A percentile compares a stretch with the other conserved stretches of the same genome.
These are phyloP conservation scores for Castanea sativa DNA, from an alignment of 306 rosid species.

Conservation along the genomic window DNA sequence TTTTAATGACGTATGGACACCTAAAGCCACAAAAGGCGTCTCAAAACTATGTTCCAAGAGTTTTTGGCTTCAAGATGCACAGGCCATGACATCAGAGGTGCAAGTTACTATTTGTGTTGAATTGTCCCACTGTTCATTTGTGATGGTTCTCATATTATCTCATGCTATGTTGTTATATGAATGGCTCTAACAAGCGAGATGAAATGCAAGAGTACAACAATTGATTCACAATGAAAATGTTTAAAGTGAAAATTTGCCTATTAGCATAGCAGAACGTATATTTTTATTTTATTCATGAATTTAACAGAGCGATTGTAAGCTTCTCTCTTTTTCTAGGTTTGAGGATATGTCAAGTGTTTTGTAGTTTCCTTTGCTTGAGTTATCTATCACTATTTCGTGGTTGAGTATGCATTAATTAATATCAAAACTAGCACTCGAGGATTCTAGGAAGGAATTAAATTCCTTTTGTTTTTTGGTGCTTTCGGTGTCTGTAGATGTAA, in stretches of 20 bases:
- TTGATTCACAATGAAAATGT: conserved; percentile 34
- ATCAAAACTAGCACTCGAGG: too few species aligned
- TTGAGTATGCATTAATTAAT: neutral
- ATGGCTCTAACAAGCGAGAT: conserved; percentile 17
- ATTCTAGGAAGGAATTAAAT: too few species aligned
- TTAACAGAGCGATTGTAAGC: conserved; percentile 41
- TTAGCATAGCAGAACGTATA: conserved; percentile 21
- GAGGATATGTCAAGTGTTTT: conserved; percentile 5
- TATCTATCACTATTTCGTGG: neutral
- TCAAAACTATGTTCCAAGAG: conserved; percentile 74
- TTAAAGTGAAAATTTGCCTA: conserved; percentile 27
- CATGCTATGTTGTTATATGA: conserved; percentile 2
- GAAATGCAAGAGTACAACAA: conserved; percentile 25
- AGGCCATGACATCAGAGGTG: conserved; percentile 46
- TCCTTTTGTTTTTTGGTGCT: too few species aligned
- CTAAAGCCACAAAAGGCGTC: conserved; percentile 72
- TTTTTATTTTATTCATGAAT: conserved; percentile 34
- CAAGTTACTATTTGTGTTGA: conserved; percentile 19
- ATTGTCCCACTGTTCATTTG: conserved; percentile 19
- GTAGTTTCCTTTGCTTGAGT: neutral
- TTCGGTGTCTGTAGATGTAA: too few species aligned
- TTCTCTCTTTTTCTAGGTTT: conserved; percentile 8
- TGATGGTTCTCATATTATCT: conserved; percentile 13
- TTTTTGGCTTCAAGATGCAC: conserved; percentile 84
- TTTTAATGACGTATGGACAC: conserved; percentile 78